Conservation (phyloP, 1,139 yeast genomes). For the Suhomyces choctaworum region DNA sequence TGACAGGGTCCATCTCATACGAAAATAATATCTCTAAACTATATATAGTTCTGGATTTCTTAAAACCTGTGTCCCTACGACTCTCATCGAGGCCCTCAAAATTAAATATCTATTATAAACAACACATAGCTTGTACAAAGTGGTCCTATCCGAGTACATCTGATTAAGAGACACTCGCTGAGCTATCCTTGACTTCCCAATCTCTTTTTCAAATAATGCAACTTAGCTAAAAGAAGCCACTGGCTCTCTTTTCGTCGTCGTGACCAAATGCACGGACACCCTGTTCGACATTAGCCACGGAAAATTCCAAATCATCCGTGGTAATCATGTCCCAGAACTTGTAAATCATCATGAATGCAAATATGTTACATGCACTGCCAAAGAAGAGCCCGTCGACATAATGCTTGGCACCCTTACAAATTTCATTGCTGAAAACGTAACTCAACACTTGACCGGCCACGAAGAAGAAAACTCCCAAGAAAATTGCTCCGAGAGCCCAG, state of each 20-base stretch:
- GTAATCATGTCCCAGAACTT: constrained; percentile 97
- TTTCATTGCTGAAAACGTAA: constrained; percentile 62
- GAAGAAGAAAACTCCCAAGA: constrained; percentile 70
- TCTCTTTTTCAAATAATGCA: not conserved
- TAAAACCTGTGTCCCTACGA: too few species aligned
- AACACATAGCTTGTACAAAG: too few species aligned
- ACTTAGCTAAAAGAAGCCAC: constrained; percentile 25
- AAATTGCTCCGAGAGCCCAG: constrained; percentile 88
- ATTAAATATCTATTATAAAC: too few species aligned
- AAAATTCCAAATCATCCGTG: constrained; percentile 91
- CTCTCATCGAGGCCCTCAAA: too few species aligned
- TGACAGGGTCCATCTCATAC: too few species aligned
- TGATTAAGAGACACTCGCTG: too few species aligned
- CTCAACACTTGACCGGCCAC: constrained; percentile 75
- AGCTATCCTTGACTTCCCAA: not conserved
- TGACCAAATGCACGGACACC: constrained; percentile 36
- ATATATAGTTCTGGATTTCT: too few species aligned
- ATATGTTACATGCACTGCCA: constrained; percentile 75
- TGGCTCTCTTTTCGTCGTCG: constrained; percentile 40
- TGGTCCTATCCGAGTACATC: too few species aligned
- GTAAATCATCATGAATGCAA: constrained; percentile 90
- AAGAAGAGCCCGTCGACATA: constrained; percentile 89
- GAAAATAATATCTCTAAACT: too few species aligned
- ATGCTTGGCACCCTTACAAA: constrained; percentile 76
- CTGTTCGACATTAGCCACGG: constrained; percentile 56